phyloP scores from a whole-genome alignment of 305 asterid genomes.

The Fraxinus sp. region DNA sequence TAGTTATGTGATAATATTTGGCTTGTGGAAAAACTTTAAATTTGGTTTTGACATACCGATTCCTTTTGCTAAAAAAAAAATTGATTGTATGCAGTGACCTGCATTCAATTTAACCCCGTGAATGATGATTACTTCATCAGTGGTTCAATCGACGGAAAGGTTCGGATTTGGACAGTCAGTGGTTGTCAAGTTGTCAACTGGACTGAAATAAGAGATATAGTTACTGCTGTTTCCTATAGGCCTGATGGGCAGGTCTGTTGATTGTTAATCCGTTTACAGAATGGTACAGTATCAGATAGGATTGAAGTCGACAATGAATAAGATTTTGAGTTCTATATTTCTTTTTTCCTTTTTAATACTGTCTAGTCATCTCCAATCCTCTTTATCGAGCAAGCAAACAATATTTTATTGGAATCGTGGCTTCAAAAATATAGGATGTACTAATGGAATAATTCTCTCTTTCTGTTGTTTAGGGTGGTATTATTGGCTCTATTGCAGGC shows the following conservation, averaged over 20 bases:
- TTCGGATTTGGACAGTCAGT: constrained; percentile 75
- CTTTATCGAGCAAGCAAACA: neutral
- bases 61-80: constrained; percentile 24
- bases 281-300: neutral
- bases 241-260: constrained; percentile 80
- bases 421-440: neutral
- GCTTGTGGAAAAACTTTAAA: neutral
- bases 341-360: neutral
- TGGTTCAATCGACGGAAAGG: constrained; percentile 96
- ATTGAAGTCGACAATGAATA: neutral
- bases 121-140: constrained; percentile 75
- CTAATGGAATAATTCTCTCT: constrained; percentile 17
- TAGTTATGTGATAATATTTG: constrained; percentile 7
- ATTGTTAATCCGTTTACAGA: constrained; percentile 6
- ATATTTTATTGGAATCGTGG: neutral
- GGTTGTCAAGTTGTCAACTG: constrained; percentile 78
- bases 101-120: constrained; percentile 77
- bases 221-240: constrained; percentile 78
- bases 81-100: constrained; percentile 71
- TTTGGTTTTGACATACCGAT: constrained; percentile 19
- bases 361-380: neutral
- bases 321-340: neutral
- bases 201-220: constrained; percentile 75
- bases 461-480: constrained; percentile 61
- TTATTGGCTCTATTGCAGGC: constrained; percentile 74